Conservation (phyloP, 2,329 filamentous ascomycete genomes). For the Pseudogymnoascus sp. region DNA sequence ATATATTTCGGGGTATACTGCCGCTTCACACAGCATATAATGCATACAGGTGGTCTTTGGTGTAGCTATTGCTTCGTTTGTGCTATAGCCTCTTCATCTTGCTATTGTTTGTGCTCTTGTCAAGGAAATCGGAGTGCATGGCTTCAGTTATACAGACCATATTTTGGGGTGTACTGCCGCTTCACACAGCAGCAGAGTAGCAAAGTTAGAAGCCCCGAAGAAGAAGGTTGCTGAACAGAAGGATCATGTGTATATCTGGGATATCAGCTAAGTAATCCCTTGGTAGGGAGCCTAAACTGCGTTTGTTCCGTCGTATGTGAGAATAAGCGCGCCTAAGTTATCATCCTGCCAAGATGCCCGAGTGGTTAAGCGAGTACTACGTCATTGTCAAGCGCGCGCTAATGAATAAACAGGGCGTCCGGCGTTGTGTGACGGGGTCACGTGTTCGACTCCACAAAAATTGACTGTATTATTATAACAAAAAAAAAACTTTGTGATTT, state of each 20-base stretch:
- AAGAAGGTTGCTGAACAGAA: too few relatives aligned
- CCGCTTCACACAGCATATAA: not conserved
- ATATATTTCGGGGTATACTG: not conserved
- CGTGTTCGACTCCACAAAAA: not conserved
- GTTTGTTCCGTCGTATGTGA: not conserved
- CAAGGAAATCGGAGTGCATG: too few relatives aligned
- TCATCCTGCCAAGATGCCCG: not conserved
- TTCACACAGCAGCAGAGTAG: too few relatives aligned
- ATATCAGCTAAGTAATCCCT: not conserved
- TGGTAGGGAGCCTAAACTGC: not conserved
- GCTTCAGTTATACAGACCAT: too few relatives aligned
- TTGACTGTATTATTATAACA: not conserved
- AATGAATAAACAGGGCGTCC: not conserved
- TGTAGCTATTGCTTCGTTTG: not conserved
- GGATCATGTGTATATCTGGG: too few relatives aligned
- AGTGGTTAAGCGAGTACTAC: not conserved
- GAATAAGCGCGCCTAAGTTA: not conserved
- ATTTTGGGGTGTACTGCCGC: too few relatives aligned
- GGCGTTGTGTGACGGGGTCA: not conserved
- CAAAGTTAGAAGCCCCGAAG: too few relatives aligned
- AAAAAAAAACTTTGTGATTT: not conserved
- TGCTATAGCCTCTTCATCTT: not conserved
- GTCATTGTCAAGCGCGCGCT: slow-evolving; percentile 5
- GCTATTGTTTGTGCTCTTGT: not conserved
- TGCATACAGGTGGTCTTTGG: not conserved